A percentile compares a stretch with the other conserved stretches of the same genome.
These are phyloP conservation scores for Podila horticola DNA, from an alignment of 192 early-diverging fungal genomes.

Conservation along the genomic window DNA sequence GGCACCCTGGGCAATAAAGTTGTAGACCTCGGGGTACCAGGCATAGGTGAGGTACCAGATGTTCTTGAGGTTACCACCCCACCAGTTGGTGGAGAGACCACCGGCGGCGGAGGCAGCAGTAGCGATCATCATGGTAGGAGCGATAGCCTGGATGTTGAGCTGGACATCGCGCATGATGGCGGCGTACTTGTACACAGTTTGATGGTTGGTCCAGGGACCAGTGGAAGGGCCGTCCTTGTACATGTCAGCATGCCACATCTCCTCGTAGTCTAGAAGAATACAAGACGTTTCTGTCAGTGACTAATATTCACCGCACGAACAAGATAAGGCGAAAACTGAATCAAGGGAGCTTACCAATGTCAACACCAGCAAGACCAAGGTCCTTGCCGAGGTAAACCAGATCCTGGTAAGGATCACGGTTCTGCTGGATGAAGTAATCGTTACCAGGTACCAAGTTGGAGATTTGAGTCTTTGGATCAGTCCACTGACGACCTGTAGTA, in stretches of 20 bases:
- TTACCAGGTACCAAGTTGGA: conserved; percentile 38
- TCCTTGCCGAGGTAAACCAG: conserved; percentile 49
- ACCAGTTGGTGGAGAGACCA: conserved; percentile 21
- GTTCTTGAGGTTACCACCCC: conserved; percentile 36
- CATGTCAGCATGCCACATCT: conserved; percentile 28
- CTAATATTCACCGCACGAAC: background rate
- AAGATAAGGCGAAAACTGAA: background rate
- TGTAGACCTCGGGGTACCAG: conserved; percentile 36
- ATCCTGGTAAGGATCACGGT: conserved; percentile 51
- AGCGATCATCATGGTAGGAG: conserved; percentile 12
- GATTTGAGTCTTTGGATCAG: conserved; percentile 37
- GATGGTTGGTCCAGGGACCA: conserved; percentile 25
- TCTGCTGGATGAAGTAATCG: conserved; percentile 32
- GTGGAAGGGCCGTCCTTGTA: conserved; percentile 4
- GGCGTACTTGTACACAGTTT: conserved; percentile 27
- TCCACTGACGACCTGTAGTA: conserved; percentile 17
- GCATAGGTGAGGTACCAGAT: conserved; percentile 20
- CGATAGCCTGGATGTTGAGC: conserved; percentile 17
- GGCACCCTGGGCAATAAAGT: conserved; percentile 21
- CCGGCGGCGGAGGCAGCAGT: conserved; percentile 25
- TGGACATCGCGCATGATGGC: conserved; percentile 25
- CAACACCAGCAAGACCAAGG: conserved; percentile 48
- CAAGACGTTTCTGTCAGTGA: background rate
- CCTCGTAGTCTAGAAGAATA: conserved; percentile 14
- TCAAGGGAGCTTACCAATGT: conserved; percentile 10